phyloP scores from a whole-genome alignment of 345 rosid genomes.

The Melastoma malabathricum region DNA sequence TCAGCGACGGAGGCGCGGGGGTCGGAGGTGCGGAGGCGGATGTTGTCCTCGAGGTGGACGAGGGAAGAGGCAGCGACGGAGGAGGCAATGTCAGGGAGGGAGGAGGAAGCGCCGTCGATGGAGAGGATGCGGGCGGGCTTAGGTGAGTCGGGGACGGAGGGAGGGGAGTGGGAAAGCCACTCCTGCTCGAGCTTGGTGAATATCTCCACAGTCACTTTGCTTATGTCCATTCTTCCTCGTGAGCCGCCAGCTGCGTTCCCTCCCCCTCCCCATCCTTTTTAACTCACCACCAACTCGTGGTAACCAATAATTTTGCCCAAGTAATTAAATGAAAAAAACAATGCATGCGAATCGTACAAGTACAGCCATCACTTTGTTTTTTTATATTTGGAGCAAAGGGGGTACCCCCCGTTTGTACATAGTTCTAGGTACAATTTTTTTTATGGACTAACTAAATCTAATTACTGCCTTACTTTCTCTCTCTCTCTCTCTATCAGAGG shows the following conservation, averaged over 20 bases:
- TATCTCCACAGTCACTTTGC: conserved; percentile 85
- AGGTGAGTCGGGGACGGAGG: conserved; percentile 11
- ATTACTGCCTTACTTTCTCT: too few relatives aligned
- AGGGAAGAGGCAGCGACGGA: conserved; percentile 46
- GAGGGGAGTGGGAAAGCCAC: conserved; percentile 70
- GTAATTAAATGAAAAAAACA: too few relatives aligned
- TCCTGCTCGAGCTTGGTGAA: conserved; percentile 79
- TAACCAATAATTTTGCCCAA: too few relatives aligned
- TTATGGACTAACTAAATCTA: too few relatives aligned
- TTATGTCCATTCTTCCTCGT: conserved; percentile 61
- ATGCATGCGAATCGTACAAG: too few relatives aligned
- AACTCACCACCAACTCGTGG: too few relatives aligned
- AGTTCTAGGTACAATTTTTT: too few relatives aligned
- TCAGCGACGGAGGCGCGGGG: conserved; percentile 61
- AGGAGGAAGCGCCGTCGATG: conserved; percentile 89
- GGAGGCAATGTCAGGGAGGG: conserved; percentile 27
- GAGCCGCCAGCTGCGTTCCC: too few relatives aligned
- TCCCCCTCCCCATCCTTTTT: background rate
- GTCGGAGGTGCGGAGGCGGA: conserved; percentile 60
- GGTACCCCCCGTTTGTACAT: too few relatives aligned
- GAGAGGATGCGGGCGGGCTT: conserved; percentile 63
- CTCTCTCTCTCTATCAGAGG: too few relatives aligned
- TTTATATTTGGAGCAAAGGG: too few relatives aligned
- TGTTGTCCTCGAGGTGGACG: conserved; percentile 76
- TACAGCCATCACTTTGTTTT: too few relatives aligned